phyloP scores from a whole-genome alignment of 2,329 filamentous ascomycete species.

The Epichloe bromicola region DNA sequence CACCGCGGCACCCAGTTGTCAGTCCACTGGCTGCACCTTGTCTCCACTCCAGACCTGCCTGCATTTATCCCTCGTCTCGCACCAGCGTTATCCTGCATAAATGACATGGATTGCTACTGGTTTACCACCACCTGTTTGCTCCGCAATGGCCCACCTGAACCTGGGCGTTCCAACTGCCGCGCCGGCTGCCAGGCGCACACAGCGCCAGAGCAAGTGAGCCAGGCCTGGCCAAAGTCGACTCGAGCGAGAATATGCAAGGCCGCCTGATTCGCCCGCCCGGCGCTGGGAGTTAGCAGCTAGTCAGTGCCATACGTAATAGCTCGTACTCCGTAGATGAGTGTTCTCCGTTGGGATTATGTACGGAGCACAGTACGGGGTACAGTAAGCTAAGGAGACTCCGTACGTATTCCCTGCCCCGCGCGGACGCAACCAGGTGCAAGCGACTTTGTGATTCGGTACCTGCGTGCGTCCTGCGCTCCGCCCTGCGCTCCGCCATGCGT shows the following conservation, averaged over 20 bases:
- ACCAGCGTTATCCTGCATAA: too few relatives aligned
- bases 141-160: neutral
- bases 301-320: too few relatives aligned
- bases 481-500: neutral
- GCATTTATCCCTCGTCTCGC: too few relatives aligned
- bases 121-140: neutral
- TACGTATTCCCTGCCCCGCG: too few relatives aligned
- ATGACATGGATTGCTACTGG: too few relatives aligned
- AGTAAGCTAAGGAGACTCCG: too few relatives aligned
- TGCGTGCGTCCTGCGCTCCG: conserved; percentile 1
- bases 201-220: neutral
- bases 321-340: too few relatives aligned
- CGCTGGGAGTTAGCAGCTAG: too few relatives aligned
- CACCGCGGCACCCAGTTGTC: neutral
- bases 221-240: neutral
- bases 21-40: neutral
- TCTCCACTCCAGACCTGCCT: neutral
- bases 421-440: neutral
- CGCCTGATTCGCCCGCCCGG: too few relatives aligned
- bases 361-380: too few relatives aligned
- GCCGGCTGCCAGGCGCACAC: neutral
- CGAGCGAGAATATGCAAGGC: too few relatives aligned
- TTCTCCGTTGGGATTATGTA: too few relatives aligned
- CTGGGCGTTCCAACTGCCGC: neutral
- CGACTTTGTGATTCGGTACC: neutral